Evolutionary conservation across 352 stramenopile species (phyloP).

Genomic region (Phytophthora macrochlamydospora): DNA sequence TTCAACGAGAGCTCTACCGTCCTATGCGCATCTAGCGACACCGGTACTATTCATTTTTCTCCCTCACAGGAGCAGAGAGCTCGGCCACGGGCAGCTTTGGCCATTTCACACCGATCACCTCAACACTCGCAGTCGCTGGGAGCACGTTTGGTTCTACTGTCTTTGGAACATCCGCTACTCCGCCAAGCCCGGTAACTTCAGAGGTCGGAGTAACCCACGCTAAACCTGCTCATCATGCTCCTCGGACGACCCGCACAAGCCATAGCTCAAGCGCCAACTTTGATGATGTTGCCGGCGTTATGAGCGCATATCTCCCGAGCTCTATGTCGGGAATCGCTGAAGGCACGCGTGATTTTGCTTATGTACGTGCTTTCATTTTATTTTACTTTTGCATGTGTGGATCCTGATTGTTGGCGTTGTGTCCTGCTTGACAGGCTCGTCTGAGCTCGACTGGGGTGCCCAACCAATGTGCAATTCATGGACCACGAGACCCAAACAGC

Average conservation of each 20-base stretch:
- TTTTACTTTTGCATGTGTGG: background rate
- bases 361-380: slow-evolving; percentile 42
- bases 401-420: slow-evolving; percentile 6
- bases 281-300: slow-evolving; percentile 68
- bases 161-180: slow-evolving; percentile 37
- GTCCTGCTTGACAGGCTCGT: slow-evolving; percentile 49
- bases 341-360: slow-evolving; percentile 88
- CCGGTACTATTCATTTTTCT: slow-evolving; percentile 98
- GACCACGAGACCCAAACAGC: slow-evolving; percentile 55
- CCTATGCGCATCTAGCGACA: slow-evolving; percentile 96
- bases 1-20: slow-evolving; percentile 96
- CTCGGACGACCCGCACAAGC: slow-evolving; percentile 35
- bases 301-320: slow-evolving; percentile 77
- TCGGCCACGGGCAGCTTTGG: slow-evolving; percentile 81
- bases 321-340: slow-evolving; percentile 84
- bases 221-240: slow-evolving; percentile 14
- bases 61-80: slow-evolving; percentile 72
- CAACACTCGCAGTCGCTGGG: slow-evolving; percentile 72
- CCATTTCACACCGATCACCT: slow-evolving; percentile 76
- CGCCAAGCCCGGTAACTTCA: slow-evolving; percentile 10
- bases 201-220: slow-evolving; percentile 13
- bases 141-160: slow-evolving; percentile 60
- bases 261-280: slow-evolving; percentile 55
- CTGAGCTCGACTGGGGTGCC: slow-evolving; percentile 70
- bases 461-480: slow-evolving; percentile 83